Percentiles rank a stretch among this genome's conserved stretches.
Evolutionary conservation across 495 filamentous ascomycete species (phyloP).

Genomic region (Tetracladium marchalianum): DNA sequence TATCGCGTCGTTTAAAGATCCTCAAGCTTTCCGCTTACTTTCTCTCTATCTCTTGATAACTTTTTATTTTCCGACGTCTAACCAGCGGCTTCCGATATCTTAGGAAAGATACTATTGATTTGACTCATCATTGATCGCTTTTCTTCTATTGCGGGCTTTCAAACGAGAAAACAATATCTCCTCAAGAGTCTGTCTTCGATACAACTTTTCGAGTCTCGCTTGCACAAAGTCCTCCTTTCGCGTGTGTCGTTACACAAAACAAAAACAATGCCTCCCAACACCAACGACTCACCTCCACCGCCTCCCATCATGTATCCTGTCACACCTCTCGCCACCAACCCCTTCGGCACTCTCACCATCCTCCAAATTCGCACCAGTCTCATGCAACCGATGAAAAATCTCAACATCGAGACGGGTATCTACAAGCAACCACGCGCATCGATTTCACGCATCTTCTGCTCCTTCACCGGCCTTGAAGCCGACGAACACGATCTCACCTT

Average conservation of each 20-base stretch:
- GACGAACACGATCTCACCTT: slow-evolving; percentile 45
- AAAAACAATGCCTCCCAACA: neutral
- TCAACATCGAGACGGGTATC: slow-evolving; percentile 38
- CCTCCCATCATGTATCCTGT: neutral
- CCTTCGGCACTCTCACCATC: slow-evolving; percentile 19
- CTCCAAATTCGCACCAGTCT: slow-evolving; percentile 42
- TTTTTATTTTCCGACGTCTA: too few relatives aligned
- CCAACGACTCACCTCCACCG: neutral
- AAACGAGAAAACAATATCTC: too few relatives aligned
- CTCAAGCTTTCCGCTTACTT: too few relatives aligned
- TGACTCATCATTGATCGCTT: neutral
- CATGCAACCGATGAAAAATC: slow-evolving; percentile 36
- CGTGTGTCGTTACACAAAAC: neutral
- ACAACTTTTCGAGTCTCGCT: neutral
- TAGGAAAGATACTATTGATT: slow-evolving; percentile 10
- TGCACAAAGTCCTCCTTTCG: neutral
- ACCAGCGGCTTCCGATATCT: slow-evolving; percentile 2
- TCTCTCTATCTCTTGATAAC: too few relatives aligned
- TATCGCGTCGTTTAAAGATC: too few relatives aligned
- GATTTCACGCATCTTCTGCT: slow-evolving; percentile 28
- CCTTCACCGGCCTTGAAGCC: slow-evolving; percentile 31
- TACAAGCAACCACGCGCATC: slow-evolving; percentile 31
- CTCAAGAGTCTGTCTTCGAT: slow-evolving; percentile 11
- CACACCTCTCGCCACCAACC: neutral
- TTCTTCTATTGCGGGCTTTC: too few relatives aligned